Conservation (phyloP, 257 asterid genomes). For the Mentha longifolia region DNA sequence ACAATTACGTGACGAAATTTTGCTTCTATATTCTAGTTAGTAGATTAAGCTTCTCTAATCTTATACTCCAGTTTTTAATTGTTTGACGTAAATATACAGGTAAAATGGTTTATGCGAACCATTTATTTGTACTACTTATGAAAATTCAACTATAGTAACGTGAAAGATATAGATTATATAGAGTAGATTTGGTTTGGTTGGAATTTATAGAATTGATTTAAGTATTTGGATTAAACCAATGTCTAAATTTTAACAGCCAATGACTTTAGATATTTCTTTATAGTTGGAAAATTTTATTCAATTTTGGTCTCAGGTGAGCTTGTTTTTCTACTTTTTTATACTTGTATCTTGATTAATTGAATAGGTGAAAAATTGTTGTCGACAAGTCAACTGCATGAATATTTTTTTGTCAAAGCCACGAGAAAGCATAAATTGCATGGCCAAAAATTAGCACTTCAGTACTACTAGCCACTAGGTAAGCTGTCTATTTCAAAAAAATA, state of each 20-base stretch:
- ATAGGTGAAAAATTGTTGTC: slow-evolving; percentile 20
- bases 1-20: slow-evolving; percentile 26
- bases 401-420: slow-evolving; percentile 30
- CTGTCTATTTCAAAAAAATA: slow-evolving; percentile 24
- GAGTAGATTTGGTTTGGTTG: not conserved
- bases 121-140: not conserved
- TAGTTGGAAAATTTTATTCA: not conserved
- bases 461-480: slow-evolving; percentile 14
- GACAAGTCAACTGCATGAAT: slow-evolving; percentile 28
- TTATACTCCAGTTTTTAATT: not conserved
- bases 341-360: slow-evolving; percentile 8
- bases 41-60: not conserved
- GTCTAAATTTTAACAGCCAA: no score
- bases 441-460: slow-evolving; percentile 15
- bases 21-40: not conserved
- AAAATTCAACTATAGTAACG: not conserved
- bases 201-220: not conserved
- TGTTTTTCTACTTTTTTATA: not conserved
- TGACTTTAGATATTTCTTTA: not conserved
- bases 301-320: not conserved
- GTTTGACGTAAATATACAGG: not conserved
- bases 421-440: slow-evolving; percentile 36
- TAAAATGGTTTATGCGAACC: not conserved
- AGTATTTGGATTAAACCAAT: no score
- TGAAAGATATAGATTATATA: not conserved